phyloP scores from a whole-genome alignment of 768 basidiomycete species.

The Postia placenta region DNA sequence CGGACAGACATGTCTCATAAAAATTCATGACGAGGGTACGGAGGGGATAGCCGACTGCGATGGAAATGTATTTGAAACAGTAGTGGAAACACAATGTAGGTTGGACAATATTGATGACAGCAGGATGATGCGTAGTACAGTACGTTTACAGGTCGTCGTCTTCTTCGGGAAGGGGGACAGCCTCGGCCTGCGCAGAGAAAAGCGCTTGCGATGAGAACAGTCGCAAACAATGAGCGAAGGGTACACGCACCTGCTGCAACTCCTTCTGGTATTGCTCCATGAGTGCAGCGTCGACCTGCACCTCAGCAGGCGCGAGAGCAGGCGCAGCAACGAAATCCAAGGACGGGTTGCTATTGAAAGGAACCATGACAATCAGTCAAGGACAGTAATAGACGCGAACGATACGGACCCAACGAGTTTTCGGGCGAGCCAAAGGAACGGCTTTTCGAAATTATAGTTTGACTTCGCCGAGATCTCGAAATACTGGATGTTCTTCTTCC shows the following conservation, averaged over 20 bases:
- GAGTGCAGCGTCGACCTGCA: conserved; percentile 69
- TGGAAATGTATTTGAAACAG: conserved; percentile 2
- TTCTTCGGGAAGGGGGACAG: conserved; percentile 95
- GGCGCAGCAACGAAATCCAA: conserved; percentile 98
- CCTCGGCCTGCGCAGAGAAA: conserved; percentile 62
- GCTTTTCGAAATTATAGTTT: conserved; percentile 99
- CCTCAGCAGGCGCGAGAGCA: conserved; percentile 91
- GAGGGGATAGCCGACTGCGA: neutral
- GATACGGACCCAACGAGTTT: conserved; percentile 88
- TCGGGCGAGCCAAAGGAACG: conserved; percentile 98
- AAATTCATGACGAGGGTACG: neutral
- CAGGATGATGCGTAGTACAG: conserved; percentile 7
- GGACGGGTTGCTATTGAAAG: conserved; percentile 58
- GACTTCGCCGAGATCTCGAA: conserved; percentile 99
- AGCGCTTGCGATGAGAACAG: neutral
- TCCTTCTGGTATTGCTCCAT: conserved; percentile 79
- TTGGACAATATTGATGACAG: conserved; percentile 19
- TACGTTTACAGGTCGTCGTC: conserved; percentile 58
- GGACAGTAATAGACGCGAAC: neutral
- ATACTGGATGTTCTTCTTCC: conserved; percentile 99
- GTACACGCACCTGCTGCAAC: conserved; percentile 55
- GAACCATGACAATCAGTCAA: neutral
- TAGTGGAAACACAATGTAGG: conserved; percentile 8
- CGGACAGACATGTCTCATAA: neutral
- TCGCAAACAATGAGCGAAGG: too few relatives aligned